Evolutionary conservation across 768 basidiomycete genomes (phyloP), one percentile per base, ranked within the genome.

Genomic region (Collybiopsis confluens): DNA sequence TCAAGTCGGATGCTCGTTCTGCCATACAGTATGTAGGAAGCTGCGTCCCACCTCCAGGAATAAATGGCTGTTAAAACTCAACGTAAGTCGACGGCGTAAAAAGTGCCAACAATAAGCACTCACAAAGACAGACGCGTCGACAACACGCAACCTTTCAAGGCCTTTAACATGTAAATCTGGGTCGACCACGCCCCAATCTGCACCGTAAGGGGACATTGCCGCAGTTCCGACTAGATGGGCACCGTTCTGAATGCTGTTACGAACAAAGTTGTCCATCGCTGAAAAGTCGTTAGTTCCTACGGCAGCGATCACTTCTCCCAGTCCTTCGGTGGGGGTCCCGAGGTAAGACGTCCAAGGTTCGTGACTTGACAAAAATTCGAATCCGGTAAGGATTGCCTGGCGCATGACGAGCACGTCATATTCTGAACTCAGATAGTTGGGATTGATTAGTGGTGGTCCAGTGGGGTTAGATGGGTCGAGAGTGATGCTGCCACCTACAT

Each of bases 111-210:
- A 18, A 35, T 47, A 24, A 24, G 23, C 38, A 52, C 57, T 27
- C 27, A 58, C 57, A 23, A 51, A 42, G 10, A 59, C 56, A 13
- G 58, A 59, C 3, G 55, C 58, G 33, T 59, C 58, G 6, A 56
- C 56, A 6, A 59, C 30, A 15, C 58, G 28, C 23, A 59, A 28
- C 23, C 59, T 28, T 6, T 56, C 40, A 44, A 57, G 52, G n/a
- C 57, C 54, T 42, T 58, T 58, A 4, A 60, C 48, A 20, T 27
- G 48, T 28, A 58, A 27, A 50, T 60, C 57, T n/a, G 57, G 56
- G 27, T 57, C 54, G 10, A 60, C 58, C 13, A 62, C 61, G 24
- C 61, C 61, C 24, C 47, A 52, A 21, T 46, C 35, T 4, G 56
- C 56, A n/a, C 47, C 58, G 18, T 54, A 48, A 1, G 58, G 50